phyloP scores from a whole-genome alignment of 495 filamentous ascomycete genomes.

The Parmelia sp. region DNA sequence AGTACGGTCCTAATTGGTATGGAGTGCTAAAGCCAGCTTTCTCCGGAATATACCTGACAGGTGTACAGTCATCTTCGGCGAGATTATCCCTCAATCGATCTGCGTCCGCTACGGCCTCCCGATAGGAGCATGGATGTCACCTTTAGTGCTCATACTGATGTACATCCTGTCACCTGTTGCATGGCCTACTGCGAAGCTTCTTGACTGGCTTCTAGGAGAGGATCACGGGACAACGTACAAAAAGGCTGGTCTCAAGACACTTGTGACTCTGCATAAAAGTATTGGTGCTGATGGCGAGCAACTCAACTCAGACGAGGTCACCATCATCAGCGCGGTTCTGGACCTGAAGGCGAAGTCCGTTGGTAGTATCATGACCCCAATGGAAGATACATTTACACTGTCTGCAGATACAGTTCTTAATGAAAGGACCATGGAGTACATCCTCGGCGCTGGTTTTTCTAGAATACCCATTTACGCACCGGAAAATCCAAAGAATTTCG shows the following conservation, averaged over 20 bases:
- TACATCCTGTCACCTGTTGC: constrained; percentile 80
- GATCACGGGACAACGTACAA: constrained; percentile 95
- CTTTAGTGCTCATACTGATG: constrained; percentile 83
- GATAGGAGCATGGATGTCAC: constrained; percentile 94
- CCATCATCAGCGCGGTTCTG: constrained; percentile 93
- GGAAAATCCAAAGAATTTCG: constrained; percentile 76
- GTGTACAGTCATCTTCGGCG: constrained; percentile 83
- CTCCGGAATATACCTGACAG: constrained; percentile 4
- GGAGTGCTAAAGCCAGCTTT: constrained; percentile 22
- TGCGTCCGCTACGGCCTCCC: constrained; percentile 94
- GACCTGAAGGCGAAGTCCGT: constrained; percentile 96
- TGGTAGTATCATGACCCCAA: constrained; percentile 94
- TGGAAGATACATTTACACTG: constrained; percentile 95
- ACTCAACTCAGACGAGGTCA: constrained; percentile 94
- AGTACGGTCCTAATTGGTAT: constrained; percentile 89
- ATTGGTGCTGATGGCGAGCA: constrained; percentile 81
- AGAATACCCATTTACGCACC: constrained; percentile 89
- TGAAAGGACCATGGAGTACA: constrained; percentile 85
- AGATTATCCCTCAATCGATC: constrained; percentile 89
- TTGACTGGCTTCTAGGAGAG: constrained; percentile 80
- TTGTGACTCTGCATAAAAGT: constrained; percentile 89
- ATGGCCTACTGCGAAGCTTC: constrained; percentile 83
- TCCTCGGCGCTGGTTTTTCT: constrained; percentile 88
- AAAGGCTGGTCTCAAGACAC: constrained; percentile 82
- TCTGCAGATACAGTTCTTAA: constrained; percentile 85